These are phyloP conservation scores for Coriolopsis trogii DNA, from an alignment of 1,284 basidiomycete species.

Conservation along the genomic window DNA sequence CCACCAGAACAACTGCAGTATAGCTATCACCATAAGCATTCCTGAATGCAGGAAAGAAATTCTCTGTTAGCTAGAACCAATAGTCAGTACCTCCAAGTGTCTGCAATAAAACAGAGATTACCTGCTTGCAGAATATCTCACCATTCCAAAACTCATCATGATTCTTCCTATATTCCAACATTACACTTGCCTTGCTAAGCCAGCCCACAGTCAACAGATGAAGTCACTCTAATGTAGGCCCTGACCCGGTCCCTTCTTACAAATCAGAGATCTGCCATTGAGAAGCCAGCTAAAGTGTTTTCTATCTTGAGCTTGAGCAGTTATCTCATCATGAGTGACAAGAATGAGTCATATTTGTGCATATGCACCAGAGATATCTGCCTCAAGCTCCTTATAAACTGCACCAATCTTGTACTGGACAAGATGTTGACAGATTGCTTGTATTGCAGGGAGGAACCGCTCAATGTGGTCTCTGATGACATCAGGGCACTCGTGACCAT, in stretches of 20 bases:
- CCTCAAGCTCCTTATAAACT: conserved; percentile 26
- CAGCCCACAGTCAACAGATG: conserved; percentile 21
- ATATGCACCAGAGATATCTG: conserved; percentile 24
- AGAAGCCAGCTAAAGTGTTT: conserved; percentile 35
- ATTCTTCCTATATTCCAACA: conserved; percentile 46
- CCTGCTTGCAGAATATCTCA: conserved; percentile 42
- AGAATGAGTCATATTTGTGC: conserved; percentile 34
- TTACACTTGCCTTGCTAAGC: conserved; percentile 17
- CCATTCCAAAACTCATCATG: conserved; percentile 47
- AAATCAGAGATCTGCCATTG: conserved; percentile 35
- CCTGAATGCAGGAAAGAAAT: conserved; percentile 42
- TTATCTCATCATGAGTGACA: conserved; percentile 42
- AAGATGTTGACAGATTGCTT: conserved; percentile 26
- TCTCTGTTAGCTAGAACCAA: conserved; percentile 29
- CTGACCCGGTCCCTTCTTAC: conserved; percentile 39
- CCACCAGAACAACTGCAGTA: conserved; percentile 40
- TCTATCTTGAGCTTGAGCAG: conserved; percentile 40
- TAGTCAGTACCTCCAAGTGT: not conserved
- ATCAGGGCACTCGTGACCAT: conserved; percentile 39
- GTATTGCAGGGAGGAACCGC: conserved; percentile 33
- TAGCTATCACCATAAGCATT: conserved; percentile 34
- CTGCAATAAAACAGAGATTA: too few species aligned
- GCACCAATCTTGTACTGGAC: conserved; percentile 31
- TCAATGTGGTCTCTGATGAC: conserved; percentile 34
- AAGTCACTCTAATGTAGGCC: conserved; percentile 23